These are phyloP conservation scores for Neophaeococcomyces mojaviensis DNA, from an alignment of 2,329 filamentous ascomycete genomes.

Conservation along the genomic window DNA sequence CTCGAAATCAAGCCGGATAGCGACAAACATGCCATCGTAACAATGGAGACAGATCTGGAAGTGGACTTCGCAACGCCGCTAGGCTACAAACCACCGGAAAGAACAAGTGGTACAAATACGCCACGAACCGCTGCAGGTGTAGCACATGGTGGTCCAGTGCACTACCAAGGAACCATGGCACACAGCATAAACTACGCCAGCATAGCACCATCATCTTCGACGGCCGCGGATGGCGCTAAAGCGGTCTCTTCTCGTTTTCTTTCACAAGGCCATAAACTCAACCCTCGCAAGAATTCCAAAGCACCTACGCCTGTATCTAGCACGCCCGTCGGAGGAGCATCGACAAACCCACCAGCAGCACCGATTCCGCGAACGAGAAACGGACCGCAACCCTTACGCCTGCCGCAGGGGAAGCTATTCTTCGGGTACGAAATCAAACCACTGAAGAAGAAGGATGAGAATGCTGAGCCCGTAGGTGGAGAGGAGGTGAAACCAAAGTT, in stretches of 20 bases:
- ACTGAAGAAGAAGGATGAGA: conserved; percentile 68
- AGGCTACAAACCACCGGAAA: conserved; percentile 83
- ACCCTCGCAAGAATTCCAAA: conserved; percentile 68
- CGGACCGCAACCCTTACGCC: conserved; percentile 67
- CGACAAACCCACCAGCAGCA: conserved; percentile 38
- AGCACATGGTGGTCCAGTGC: conserved; percentile 62
- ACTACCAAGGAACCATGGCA: conserved; percentile 87
- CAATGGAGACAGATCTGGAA: conserved; percentile 91
- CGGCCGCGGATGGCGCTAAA: conserved; percentile 55
- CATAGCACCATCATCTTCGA: conserved; percentile 70
- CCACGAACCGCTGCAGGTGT: conserved; percentile 57
- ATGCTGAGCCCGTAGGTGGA: conserved; percentile 55
- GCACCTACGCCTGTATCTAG: conserved; percentile 63
- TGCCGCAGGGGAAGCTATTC: conserved; percentile 87
- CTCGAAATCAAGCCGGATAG: conserved; percentile 84
- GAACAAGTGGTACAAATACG: conserved; percentile 74
- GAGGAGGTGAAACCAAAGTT: conserved; percentile 66
- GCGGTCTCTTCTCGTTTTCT: conserved; percentile 70
- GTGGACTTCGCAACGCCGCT: conserved; percentile 94
- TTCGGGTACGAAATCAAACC: conserved; percentile 93
- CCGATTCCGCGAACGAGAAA: conserved; percentile 10
- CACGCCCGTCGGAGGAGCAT: conserved; percentile 59
- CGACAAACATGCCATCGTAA: conserved; percentile 75
- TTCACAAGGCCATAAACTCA: conserved; percentile 72
- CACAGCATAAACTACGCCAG: conserved; percentile 94